Conservation (phyloP, 2,329 filamentous ascomycete genomes). For the Emericellopsis atlantica region DNA sequence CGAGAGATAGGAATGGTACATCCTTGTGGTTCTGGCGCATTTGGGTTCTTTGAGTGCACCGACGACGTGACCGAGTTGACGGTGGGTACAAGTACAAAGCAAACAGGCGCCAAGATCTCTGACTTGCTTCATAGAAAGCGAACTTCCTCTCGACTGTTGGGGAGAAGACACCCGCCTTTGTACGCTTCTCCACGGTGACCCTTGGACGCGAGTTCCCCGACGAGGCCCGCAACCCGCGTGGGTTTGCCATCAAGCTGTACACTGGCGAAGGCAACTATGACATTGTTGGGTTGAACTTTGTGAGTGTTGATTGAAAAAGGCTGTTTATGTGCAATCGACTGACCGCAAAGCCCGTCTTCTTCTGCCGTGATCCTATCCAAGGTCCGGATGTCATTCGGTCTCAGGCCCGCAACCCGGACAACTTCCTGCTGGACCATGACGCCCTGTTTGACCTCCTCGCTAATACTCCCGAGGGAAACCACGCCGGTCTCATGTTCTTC, state of each 20-base stretch:
- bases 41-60: slow-evolving; percentile 57
- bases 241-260: slow-evolving; percentile 57
- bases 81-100: slow-evolving; percentile 6
- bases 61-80: slow-evolving; percentile 56
- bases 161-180: slow-evolving; percentile 45
- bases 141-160: slow-evolving; percentile 38
- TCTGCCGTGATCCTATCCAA: slow-evolving; percentile 32
- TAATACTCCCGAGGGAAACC: slow-evolving; percentile 40
- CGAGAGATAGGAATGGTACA: slow-evolving; percentile 13
- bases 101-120: neutral
- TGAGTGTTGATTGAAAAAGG: neutral
- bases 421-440: slow-evolving; percentile 34
- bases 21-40: slow-evolving; percentile 41
- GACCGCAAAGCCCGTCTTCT: slow-evolving; percentile 26
- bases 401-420: slow-evolving; percentile 29
- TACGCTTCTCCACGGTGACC: slow-evolving; percentile 71
- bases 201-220: slow-evolving; percentile 66
- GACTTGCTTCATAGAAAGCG: slow-evolving; percentile 21
- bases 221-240: slow-evolving; percentile 71
- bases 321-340: slow-evolving; percentile 16
- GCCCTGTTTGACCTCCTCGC: slow-evolving; percentile 34
- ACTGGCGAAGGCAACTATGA: slow-evolving; percentile 70
- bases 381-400: slow-evolving; percentile 33
- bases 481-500: slow-evolving; percentile 63
- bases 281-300: slow-evolving; percentile 32